These are phyloP conservation scores for Xerocomellus dryophilus DNA, from an alignment of 768 basidiomycete species.

Conservation along the genomic window DNA sequence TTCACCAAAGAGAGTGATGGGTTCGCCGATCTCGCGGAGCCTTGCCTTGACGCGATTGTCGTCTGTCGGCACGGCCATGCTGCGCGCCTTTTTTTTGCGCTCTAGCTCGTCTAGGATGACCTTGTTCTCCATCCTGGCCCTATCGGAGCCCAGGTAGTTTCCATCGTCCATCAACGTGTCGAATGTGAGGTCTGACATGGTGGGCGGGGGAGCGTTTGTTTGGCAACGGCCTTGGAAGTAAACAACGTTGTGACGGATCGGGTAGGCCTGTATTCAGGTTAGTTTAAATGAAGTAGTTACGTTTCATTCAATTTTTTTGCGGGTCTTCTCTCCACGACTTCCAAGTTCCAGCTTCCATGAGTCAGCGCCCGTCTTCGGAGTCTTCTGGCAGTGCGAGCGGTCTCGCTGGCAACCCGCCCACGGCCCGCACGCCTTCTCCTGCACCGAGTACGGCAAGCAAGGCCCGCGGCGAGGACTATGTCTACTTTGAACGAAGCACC, in stretches of 20 bases:
- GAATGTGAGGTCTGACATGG: constrained; percentile 72
- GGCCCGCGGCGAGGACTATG: constrained; percentile 57
- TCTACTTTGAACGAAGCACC: constrained; percentile 91
- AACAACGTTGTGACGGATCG: constrained; percentile 24
- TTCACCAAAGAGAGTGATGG: constrained; percentile 97
- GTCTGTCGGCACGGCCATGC: constrained; percentile 94
- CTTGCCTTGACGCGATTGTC: constrained; percentile 89
- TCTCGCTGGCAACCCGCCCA: constrained; percentile 12
- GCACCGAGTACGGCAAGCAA: constrained; percentile 31
- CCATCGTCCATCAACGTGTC: constrained; percentile 79
- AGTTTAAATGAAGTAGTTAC: constrained; percentile 17
- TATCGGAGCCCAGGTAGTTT: constrained; percentile 67
- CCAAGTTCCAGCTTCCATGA: constrained; percentile 22
- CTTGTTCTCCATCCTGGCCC: constrained; percentile 77
- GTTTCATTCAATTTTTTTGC: constrained; percentile 21
- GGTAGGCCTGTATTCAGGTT: neutral
- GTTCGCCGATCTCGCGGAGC: constrained; percentile 91
- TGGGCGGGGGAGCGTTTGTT: constrained; percentile 34
- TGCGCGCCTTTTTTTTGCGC: constrained; percentile 91
- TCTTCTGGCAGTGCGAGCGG: constrained; percentile 17
- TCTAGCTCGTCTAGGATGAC: constrained; percentile 95
- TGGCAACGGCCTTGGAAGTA: constrained; percentile 34
- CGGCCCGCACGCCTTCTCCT: constrained; percentile 29
- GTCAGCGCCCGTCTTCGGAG: constrained; percentile 31
- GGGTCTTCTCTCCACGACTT: constrained; percentile 7